phyloP scores from a whole-genome alignment of 495 filamentous ascomycete genomes.

The Rhypophila decipiens region DNA sequence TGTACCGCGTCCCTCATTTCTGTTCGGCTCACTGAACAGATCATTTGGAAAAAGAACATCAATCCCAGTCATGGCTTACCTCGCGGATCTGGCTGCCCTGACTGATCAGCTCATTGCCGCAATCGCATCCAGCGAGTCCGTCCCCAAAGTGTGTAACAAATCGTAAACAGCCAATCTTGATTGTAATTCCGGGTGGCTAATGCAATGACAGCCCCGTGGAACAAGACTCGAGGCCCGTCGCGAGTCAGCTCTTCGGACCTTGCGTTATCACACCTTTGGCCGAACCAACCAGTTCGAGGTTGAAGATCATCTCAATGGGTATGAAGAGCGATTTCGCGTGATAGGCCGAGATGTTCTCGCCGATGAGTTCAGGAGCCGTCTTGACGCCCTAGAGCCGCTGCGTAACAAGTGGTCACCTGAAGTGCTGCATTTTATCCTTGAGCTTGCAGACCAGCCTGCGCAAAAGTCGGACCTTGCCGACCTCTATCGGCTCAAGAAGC shows the following conservation, averaged over 20 bases:
- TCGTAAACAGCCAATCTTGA: too few species aligned
- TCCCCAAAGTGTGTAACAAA: too few species aligned
- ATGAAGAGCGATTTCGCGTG: constrained; percentile 84
- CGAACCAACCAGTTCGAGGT: constrained; percentile 90
- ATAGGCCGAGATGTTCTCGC: constrained; percentile 72
- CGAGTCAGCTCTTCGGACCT: constrained; percentile 46
- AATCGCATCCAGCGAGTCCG: constrained; percentile 10
- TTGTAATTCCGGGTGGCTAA: too few species aligned
- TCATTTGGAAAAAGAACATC: too few species aligned
- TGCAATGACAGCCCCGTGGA: constrained; percentile 38
- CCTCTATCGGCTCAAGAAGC: constrained; percentile 47
- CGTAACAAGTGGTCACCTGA: constrained; percentile 66
- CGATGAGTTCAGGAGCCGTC: constrained; percentile 61
- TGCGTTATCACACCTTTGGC: constrained; percentile 55
- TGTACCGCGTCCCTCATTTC: too few species aligned
- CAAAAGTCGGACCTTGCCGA: constrained; percentile 58
- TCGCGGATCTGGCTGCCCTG: constrained; percentile 40
- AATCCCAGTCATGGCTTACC: constrained; percentile 51
- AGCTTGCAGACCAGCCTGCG: constrained; percentile 75
- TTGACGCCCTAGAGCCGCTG: constrained; percentile 50
- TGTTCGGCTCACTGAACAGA: too few species aligned
- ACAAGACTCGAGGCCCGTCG: constrained; percentile 40
- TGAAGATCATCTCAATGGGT: constrained; percentile 61
- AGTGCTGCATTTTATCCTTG: constrained; percentile 68
- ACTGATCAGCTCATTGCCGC: constrained; percentile 50